These are phyloP conservation scores for Umbellularia californica DNA, from an alignment of 164 flowering plant genomes.

Conservation along the genomic window DNA sequence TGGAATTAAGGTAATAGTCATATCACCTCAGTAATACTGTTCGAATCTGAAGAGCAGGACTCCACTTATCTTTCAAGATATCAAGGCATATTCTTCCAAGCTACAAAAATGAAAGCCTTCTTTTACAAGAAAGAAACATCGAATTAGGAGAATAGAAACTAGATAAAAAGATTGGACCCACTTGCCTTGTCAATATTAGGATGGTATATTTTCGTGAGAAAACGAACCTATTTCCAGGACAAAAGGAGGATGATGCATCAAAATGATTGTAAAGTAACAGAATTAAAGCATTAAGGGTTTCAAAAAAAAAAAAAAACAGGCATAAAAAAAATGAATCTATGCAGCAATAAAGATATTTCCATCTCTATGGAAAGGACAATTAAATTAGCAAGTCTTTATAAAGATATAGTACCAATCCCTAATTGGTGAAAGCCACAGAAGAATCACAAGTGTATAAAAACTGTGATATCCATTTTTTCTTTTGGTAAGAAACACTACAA, in stretches of 20 bases:
- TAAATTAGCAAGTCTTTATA: no score
- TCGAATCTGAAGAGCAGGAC: conserved; percentile 96
- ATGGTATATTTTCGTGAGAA: conserved; percentile 84
- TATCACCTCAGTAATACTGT: conserved; percentile 83
- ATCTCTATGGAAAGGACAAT: no score
- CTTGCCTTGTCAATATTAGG: conserved; percentile 85
- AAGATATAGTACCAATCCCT: no score
- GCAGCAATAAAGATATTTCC: no score
- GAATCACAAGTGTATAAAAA: no score
- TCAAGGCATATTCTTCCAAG: conserved; percentile 98
- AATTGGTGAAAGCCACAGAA: no score
- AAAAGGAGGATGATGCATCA: background rate
- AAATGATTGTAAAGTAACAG: background rate
- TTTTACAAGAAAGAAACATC: background rate
- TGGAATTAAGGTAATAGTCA: background rate
- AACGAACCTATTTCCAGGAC: conserved; percentile 58
- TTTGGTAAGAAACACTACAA: no score
- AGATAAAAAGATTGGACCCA: background rate
- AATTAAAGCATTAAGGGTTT: background rate
- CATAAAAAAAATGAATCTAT: no score
- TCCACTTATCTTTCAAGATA: conserved; percentile 96
- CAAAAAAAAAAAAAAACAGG: no score
- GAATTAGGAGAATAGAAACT: background rate
- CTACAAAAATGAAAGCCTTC: conserved; percentile 32
- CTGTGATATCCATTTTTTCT: no score